Base-by-base conservation (phyloP, 2,329 filamentous ascomycete genomes). In the Penicillium sp. region DNA sequence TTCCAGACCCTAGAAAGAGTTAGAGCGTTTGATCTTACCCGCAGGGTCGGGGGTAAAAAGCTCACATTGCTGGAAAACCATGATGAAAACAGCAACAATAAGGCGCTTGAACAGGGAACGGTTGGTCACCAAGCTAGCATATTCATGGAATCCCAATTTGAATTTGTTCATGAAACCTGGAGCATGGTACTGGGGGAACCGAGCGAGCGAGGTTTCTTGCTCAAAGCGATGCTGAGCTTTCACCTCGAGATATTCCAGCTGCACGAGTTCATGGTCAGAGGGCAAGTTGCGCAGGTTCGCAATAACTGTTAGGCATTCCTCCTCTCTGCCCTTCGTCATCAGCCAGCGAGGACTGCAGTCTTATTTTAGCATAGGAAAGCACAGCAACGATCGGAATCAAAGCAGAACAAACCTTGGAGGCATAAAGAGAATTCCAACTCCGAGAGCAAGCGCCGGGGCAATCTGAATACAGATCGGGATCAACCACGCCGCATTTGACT, bases 161-260 rank as follows among this genome's bases (percentile, higher is more conserved):
- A 88, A 85, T 5, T 77, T 82, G 69, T 89, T 88, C 54, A 43
- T 51, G 7, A 50, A 15, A 10, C 45, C 45, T 7, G 45, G 45
- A 42, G 35, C 28, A 22, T 57, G 54, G n/a, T 51, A 57, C 20
- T 57, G 54, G 11, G 83, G 83, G 84, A 6, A 81, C 77, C 0
- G 86, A 89, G 49, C 82, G 0, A 84, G 83, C 2, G 88, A 79
- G 0, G 84, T 86, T 35, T 86, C 83, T 72, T 90, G 89, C 76
- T 93, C 90, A 63, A 93, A 94, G 11, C 89, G 73, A 0, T 86
- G 87, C 71, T 91, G 86, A 0, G 90, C 89, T 72, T 90, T 90
- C 75, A 93, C 92, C 71, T 93, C 90, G 14, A 91, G 82, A 70
- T 88, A 91, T 68, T 93, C 90, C 1, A 92, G 81, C 63, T 89